Base-by-base conservation (phyloP, 176 grass and related monocot species). In the Carex cristatella region DNA sequence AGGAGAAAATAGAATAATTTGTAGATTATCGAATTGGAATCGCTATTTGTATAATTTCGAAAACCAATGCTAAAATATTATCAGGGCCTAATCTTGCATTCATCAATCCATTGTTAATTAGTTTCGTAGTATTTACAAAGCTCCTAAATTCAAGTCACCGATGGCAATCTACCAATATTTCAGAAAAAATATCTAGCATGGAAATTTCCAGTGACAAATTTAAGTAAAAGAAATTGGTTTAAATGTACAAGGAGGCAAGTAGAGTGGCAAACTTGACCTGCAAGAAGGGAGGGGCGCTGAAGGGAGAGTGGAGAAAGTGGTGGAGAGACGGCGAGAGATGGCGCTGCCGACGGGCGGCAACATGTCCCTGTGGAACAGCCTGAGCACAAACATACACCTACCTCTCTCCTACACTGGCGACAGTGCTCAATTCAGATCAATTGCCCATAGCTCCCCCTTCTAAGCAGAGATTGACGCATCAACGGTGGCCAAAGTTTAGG, bases 261-360 rank as follows among this genome's bases (percentile, higher is more conserved):
- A 42, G 13, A 40, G 10, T 5, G 19, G 13, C 30, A 35, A 35
- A 48, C 44, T 58, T 1, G 30, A 97, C 94, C 92, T 94, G 27
- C 42, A 80, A 31, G 85, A 85, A 80, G 86, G 94, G 53, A 94
- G 81, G 12, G 90, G 84, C 16, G 84, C 77, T 7, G 84, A 89
- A 30, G 67, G 14, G 33, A 87, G 86, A 79, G 88, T 79, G 1
- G 79, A 72, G 11, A 91, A 85, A 15, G 92, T 85, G 3, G 89
- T 18, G 82, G 85, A 85, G 81, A 91, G 81, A 65, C 86, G 84
- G 5, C 72, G 81, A 74, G 79, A 77, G 61, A 68, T 42, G 60
- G 10, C 23, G 58, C 65, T 4, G 13, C 81, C 37, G 7, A 54
- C 54, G 4, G 79, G 70, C 2, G 27, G 88, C 74, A 85, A 65